phyloP scores from a whole-genome alignment of 202 grass and related monocot species.

The Carex arenaria region DNA sequence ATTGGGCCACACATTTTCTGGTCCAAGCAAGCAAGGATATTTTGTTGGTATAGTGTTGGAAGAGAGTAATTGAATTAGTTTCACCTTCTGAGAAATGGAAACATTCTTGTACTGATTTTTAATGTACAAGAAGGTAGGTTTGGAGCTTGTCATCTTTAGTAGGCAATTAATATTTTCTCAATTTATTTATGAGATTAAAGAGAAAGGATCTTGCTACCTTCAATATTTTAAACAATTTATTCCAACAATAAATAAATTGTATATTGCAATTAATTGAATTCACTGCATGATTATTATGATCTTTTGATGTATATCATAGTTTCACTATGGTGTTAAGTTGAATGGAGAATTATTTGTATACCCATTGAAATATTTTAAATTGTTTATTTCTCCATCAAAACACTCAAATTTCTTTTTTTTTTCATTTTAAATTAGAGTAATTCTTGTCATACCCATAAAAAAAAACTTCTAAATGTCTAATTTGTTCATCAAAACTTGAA shows the following conservation, averaged over 20 bases:
- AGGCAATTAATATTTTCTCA: neutral
- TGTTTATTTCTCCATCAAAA: no score
- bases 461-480: no score
- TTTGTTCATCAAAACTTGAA: no score
- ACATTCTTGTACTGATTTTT: neutral
- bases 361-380: no score
- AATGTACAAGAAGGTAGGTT: neutral
- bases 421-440: no score
- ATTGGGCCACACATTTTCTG: neutral
- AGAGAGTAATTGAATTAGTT: neutral
- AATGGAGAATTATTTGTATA: no score
- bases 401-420: no score
- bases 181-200: neutral
- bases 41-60: neutral
- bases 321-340: no score
- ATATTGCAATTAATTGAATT: neutral
- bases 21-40: neutral
- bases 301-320: neutral
- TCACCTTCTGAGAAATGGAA: neutral
- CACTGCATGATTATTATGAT: neutral
- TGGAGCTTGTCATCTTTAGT: neutral
- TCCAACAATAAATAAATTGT: neutral
- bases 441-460: no score
- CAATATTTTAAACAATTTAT: neutral
- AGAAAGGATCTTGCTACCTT: neutral